phyloP scores from a whole-genome alignment of 2,329 filamentous ascomycete genomes.

The Karstenula rhodostoma region DNA sequence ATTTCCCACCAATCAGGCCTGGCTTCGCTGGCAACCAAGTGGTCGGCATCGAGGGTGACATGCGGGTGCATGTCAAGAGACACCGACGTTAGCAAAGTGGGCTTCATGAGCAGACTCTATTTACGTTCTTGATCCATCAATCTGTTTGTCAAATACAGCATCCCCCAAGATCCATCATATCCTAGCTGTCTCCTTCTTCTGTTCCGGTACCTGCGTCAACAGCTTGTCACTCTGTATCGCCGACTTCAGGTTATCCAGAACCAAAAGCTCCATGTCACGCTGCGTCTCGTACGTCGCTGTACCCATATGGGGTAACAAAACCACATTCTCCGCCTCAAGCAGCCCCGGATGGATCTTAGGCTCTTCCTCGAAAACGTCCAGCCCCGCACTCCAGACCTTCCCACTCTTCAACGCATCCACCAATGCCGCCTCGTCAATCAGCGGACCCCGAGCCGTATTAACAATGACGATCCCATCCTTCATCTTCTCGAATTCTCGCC shows the following conservation, averaged over 20 bases:
- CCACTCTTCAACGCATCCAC: conserved; percentile 62
- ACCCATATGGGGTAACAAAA: conserved; percentile 68
- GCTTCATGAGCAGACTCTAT: too few relatives aligned
- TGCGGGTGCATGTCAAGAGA: conserved; percentile 1
- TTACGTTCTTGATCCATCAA: too few relatives aligned
- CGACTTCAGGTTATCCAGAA: conserved; percentile 64
- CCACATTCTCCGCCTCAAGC: conserved; percentile 58
- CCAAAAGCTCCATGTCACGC: conserved; percentile 67
- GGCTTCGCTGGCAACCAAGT: conserved; percentile 5
- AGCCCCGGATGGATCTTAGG: conserved; percentile 62
- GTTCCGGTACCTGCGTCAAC: conserved; percentile 68
- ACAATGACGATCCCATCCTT: conserved; percentile 65
- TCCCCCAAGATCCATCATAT: conserved; percentile 25
- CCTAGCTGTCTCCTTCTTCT: conserved; percentile 54
- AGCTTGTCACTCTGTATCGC: conserved; percentile 65
- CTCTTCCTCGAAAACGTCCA: conserved; percentile 68
- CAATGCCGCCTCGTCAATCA: conserved; percentile 65
- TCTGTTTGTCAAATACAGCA: not conserved
- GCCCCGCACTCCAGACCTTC: conserved; percentile 62
- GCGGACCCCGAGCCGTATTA: conserved; percentile 65
- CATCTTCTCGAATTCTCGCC: conserved; percentile 60
- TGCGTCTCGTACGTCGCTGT: conserved; percentile 67
- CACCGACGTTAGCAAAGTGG: not conserved
- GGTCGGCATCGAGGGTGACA: conserved; percentile 3
- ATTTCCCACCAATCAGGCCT: conserved; percentile 1